Base-by-base conservation (phyloP, 2,329 filamentous ascomycete species). In the Phoma herbarum region DNA sequence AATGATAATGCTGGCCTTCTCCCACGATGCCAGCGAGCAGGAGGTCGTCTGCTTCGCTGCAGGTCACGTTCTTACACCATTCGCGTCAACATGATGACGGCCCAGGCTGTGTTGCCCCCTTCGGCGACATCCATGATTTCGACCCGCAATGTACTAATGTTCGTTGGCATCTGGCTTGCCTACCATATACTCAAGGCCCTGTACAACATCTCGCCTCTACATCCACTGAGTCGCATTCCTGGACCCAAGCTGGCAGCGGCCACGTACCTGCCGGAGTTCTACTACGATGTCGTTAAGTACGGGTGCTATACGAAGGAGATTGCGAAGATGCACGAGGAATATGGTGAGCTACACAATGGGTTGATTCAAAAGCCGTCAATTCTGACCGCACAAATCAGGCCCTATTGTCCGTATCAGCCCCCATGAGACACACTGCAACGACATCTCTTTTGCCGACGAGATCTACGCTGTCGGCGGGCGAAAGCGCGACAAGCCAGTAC, bases 261-360 rank as follows among this genome's bases (percentile, higher is more conserved):
- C 20, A 76, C 76, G 1, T 68, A 69, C 25, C 62, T 65, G 52
- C 75, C 75, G 4, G 75, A 78, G 29, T 71, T 75, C 22, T 79
- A 77, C 55, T 69, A 77, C 59, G 76, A 79, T 65, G 66, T 75
- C 9, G 44, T 75, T 16, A 59, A 62, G 26, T 63, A 64, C 12
- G 75, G 75, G 0, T 67, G 70, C 46, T 78, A 73, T 42, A 67
- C 68, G 0, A 74, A 69, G 28, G 63, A 75, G 59, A 75, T 79
- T 28, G 60, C 68, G 12, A 69, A 68, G 46, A 68, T 79, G 69
- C 78, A 80, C 54, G 60, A 71, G 41, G 61, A 65, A 54, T 79
- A 78, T 60, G 74, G 74, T 75, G 52, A 49, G 61, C 18, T 14
- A 5, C 18, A 9, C 7, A 35, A n/a, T n/a, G 14, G 39, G 23